Evolutionary conservation across 805 yeast species (phyloP).

Genomic region (Yarrowia divulgata): DNA sequence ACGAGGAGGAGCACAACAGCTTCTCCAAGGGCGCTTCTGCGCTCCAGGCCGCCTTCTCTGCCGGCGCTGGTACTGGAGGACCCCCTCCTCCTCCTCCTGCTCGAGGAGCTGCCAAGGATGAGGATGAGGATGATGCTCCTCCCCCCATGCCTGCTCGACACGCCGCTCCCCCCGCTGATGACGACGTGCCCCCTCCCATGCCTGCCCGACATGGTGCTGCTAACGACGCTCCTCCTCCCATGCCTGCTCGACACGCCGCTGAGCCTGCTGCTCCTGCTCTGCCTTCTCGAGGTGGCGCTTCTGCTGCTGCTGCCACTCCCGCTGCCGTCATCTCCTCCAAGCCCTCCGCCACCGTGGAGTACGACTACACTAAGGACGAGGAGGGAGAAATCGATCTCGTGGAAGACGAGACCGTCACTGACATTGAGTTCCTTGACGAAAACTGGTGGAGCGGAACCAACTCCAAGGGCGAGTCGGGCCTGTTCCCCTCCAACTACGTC

Average conservation of each 20-base stretch:
- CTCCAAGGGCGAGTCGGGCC: constrained; percentile 73
- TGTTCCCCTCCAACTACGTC: constrained; percentile 93
- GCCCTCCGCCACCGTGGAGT: constrained; percentile 74
- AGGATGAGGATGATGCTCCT: constrained; percentile 44
- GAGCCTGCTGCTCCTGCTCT: constrained; percentile 45
- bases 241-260: constrained; percentile 20
- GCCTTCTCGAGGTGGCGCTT: constrained; percentile 41
- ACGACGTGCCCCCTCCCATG: constrained; percentile 40
- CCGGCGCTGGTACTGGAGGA: constrained; percentile 40
- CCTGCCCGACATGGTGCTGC: constrained; percentile 35
- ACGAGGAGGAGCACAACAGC: constrained; percentile 40
- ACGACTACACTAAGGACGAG: constrained; percentile 77
- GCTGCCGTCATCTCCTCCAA: constrained; percentile 44
- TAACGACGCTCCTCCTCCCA: constrained; percentile 38
- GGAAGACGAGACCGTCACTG: constrained; percentile 72
- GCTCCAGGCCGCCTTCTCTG: constrained; percentile 43
- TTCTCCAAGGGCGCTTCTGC: constrained; percentile 40
- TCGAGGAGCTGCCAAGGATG: constrained; percentile 41
- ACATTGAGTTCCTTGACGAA: constrained; percentile 72
- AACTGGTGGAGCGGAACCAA: constrained; percentile 94
- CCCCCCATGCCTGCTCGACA: constrained; percentile 44
- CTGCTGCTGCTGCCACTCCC: constrained; percentile 45
- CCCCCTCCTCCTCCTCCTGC: constrained; percentile 42
- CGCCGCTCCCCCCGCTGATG: constrained; percentile 39
- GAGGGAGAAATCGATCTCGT: constrained; percentile 73